Evolutionary conservation across 495 filamentous ascomycete genomes (phyloP).

Genomic region (Usnea hakonensis): DNA sequence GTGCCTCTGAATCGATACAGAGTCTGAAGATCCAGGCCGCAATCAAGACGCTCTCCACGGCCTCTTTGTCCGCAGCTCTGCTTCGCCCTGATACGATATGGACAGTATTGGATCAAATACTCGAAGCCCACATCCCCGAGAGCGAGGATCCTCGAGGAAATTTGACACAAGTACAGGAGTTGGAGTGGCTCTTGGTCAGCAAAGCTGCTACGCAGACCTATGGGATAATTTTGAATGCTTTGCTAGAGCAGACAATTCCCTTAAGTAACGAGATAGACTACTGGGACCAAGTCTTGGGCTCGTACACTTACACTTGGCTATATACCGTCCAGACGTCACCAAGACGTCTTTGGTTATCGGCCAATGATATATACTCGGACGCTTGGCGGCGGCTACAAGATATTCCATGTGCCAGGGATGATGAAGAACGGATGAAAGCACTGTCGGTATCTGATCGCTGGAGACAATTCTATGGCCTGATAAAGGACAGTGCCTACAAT

Average conservation of each 20-base stretch:
- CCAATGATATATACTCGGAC: conserved; percentile 53
- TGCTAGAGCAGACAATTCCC: conserved; percentile 73
- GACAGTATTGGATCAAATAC: conserved; percentile 52
- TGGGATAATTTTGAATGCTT: conserved; percentile 60
- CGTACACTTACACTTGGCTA: conserved; percentile 59
- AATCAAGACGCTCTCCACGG: conserved; percentile 60
- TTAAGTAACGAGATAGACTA: conserved; percentile 81
- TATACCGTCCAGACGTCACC: conserved; percentile 82
- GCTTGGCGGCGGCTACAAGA: conserved; percentile 39
- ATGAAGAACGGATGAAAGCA: conserved; percentile 13
- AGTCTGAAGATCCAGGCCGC: conserved; percentile 48
- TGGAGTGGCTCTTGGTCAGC: conserved; percentile 79
- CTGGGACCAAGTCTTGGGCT: conserved; percentile 78
- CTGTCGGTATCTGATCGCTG: conserved; percentile 47
- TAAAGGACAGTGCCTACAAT: conserved; percentile 59
- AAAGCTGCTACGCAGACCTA: conserved; percentile 84
- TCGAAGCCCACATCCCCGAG: conserved; percentile 24
- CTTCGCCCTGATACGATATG: conserved; percentile 47
- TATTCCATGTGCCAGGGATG: conserved; percentile 14
- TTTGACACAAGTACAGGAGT: conserved; percentile 54
- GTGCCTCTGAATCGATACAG: conserved; percentile 5
- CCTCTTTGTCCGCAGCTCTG: conserved; percentile 47
- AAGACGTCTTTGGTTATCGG: conserved; percentile 57
- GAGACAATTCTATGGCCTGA: conserved; percentile 72
- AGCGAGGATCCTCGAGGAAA: conserved; percentile 18